Evolutionary conservation across 2,329 filamentous ascomycete species (phyloP), one percentile per base, ranked within the genome.

Genomic region (Parastagonospora nodorum): DNA sequence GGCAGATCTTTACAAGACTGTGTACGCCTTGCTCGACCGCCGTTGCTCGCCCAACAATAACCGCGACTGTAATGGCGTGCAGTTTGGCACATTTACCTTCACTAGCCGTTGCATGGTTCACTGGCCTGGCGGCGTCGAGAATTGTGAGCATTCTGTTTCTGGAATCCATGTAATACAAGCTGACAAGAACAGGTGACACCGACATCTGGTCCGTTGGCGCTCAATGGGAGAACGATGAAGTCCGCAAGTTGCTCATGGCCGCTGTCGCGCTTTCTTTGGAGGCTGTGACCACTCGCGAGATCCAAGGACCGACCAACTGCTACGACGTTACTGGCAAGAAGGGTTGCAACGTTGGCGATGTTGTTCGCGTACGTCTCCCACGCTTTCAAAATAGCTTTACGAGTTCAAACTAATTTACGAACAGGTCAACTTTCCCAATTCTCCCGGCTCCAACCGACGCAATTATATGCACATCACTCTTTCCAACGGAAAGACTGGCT

Each of bases 281-380:
- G 30, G 44, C 37, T 12, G n/a, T 35, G 2, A 47, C 44, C 10
- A 9, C 27, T 15, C 42, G 32, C 9, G 2, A 5, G 5, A 16
- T 45, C 11, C 16, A 14, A 11, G 42, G 24, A 2, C 42, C 10
- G 8, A 35, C 42, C 42, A 45, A 45, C 24, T 45, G 42, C n/a
- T 45, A 27, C 32, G 16, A 14, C 16, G 15, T 45, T 5, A 16
- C 5, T 15, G 8, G 14, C 16, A 15, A 27, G 5, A 37, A 37
- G 32, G 42, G 28, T 29, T 46, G 43, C 14, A 47, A 40, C 24
- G 29, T 47, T 12, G 44, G 44, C 28, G 16, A 41, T 11, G 29
- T n/a, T 12, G 16, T 47, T 9, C 44, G 44, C 15, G 44, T 47
- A 41, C 33, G 44, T 47, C 12, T 37, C n/a, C n/a, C n/a, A 8